phyloP scores from a whole-genome alignment of 768 basidiomycete genomes.

The Leccinellum rugosiceps region DNA sequence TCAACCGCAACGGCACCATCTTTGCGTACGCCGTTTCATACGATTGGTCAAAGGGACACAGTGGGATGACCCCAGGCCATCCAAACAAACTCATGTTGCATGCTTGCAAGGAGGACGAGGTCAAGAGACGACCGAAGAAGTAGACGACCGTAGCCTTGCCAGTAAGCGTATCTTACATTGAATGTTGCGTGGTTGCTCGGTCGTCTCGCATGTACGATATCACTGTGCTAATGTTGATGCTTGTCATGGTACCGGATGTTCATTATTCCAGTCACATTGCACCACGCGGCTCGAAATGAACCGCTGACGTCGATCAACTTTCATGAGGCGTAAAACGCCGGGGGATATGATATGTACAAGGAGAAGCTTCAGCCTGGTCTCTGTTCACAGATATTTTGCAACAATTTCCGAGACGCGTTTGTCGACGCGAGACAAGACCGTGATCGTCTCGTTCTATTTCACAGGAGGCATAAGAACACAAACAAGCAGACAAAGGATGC shows the following conservation, averaged over 20 bases:
- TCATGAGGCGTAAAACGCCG: not conserved
- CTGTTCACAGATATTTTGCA: conserved; percentile 5
- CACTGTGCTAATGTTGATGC: not conserved
- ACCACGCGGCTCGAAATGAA: not conserved
- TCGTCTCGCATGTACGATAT: conserved; percentile 12
- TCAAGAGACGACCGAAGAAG: conserved; percentile 56
- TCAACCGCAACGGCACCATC: conserved; percentile 85
- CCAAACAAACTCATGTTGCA: conserved; percentile 84
- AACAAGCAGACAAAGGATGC: not conserved
- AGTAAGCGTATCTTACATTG: conserved; percentile 1
- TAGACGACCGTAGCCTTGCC: conserved; percentile 8
- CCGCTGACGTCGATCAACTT: not conserved
- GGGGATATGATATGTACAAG: too few species aligned
- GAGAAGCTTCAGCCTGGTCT: not conserved
- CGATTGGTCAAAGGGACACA: conserved; percentile 92
- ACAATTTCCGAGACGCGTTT: conserved; percentile 15
- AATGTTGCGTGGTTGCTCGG: conserved; percentile 3
- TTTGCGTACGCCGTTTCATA: conserved; percentile 93
- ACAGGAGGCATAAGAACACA: not conserved
- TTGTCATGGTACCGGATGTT: not conserved
- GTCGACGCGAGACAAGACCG: conserved; percentile 13
- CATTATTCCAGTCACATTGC: not conserved
- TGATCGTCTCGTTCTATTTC: conserved; percentile 15
- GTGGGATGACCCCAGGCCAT: conserved; percentile 67
- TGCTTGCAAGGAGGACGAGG: conserved; percentile 84